Base-by-base conservation (phyloP, 2,329 filamentous ascomycete species). In the Aspergillus ibericus region DNA sequence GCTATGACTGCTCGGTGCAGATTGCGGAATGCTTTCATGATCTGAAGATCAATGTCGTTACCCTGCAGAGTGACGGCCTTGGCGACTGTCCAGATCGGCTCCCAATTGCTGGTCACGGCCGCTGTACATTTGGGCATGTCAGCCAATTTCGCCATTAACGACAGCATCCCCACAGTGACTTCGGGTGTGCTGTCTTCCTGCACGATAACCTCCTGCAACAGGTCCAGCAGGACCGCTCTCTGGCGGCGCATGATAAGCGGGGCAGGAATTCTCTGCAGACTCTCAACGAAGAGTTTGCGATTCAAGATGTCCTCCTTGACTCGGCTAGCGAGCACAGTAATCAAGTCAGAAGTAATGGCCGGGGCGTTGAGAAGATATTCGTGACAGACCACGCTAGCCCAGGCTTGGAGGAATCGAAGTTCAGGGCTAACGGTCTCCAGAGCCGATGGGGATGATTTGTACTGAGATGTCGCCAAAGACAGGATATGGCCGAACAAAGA, bases 91-190 rank as follows among this genome's bases (percentile, higher is more conserved):
- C 74, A 78, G 35, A 74, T 65, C 5, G 69, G 70, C 22, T 74
- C 71, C 66, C 69, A 71, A 47, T 75, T 71, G 48, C 67, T 70
- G 9, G 72, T 76, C 22, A 77, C 48, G 16, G 63, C 60, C 6
- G 74, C 74, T 35, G 73, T 63, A 8, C 71, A 75, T 58, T 77
- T 78, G 4, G 75, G 69, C 68, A 75, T 71, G n/a, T 72, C 70
- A 5, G 74, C 70, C 47, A 78, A 55, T 34, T 72, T 76, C 0
- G 75, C 73, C 72, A 78, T 75, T 60, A 78, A 64, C 4, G 74
- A 72, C 44, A 78, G 52, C 3, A 75, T 62, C 3, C 73, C 71
- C 16, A 75, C 60, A 8, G 68, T 68, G 9, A 70, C 56, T 29
- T 72, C 69, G 1, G 67, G 54, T 16, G 62, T 51, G 55, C 57